Percentiles rank a stretch among this genome's conserved stretches.
Evolutionary conservation across 2,329 filamentous ascomycete species (phyloP).

Genomic region (Nannizziopsis arthrosporioides): DNA sequence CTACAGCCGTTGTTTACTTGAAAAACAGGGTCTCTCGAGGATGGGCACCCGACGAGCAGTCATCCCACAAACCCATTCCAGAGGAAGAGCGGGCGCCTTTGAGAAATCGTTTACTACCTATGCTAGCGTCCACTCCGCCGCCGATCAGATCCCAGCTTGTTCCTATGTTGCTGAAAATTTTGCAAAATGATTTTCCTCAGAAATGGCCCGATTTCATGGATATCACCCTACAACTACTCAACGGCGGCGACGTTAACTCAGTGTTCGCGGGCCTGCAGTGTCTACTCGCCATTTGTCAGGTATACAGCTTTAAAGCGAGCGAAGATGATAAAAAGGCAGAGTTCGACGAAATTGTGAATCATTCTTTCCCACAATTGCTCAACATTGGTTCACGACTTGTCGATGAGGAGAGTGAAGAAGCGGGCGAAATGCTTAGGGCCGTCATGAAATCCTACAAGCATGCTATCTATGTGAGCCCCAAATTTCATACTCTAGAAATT

Average conservation of each 20-base stretch:
- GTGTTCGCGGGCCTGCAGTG: slow-evolving; percentile 92
- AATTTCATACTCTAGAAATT: not conserved
- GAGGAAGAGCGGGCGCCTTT: slow-evolving; percentile 84
- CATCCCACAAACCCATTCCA: slow-evolving; percentile 61
- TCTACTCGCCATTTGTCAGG: slow-evolving; percentile 83
- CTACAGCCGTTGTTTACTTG: slow-evolving; percentile 81
- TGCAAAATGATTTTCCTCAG: slow-evolving; percentile 88
- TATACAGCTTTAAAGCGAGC: slow-evolving; percentile 86
- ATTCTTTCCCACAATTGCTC: slow-evolving; percentile 78
- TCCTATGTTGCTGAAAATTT: slow-evolving; percentile 86
- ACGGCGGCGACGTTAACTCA: slow-evolving; percentile 71
- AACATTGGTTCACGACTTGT: slow-evolving; percentile 79
- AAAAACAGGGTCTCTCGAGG: slow-evolving; percentile 94
- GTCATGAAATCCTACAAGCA: slow-evolving; percentile 97
- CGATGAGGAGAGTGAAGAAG: slow-evolving; percentile 83
- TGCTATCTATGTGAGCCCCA: slow-evolving; percentile 70
- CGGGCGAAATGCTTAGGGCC: slow-evolving; percentile 90
- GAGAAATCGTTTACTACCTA: slow-evolving; percentile 75
- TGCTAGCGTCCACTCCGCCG: slow-evolving; percentile 67
- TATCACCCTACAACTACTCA: slow-evolving; percentile 77
- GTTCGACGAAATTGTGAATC: slow-evolving; percentile 88
- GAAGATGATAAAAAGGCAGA: slow-evolving; percentile 57
- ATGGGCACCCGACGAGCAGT: slow-evolving; percentile 66
- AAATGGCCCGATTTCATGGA: slow-evolving; percentile 93
- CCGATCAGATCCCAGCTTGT: slow-evolving; percentile 86